Evolutionary conservation across 345 rosid species (phyloP), one percentile per base, ranked within the genome.

Genomic region (Camelina sativa): DNA sequence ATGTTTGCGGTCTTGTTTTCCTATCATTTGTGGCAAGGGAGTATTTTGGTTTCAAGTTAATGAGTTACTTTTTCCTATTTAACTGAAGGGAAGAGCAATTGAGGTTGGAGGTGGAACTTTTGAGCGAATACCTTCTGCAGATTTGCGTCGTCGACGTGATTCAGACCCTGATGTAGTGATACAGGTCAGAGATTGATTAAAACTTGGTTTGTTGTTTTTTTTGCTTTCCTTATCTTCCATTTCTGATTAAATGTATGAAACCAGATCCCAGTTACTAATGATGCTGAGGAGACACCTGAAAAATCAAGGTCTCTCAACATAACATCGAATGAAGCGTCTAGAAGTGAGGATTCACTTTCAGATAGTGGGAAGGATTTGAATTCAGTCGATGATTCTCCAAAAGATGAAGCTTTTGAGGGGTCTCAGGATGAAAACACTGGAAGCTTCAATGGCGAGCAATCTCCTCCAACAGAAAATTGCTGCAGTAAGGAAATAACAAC

Each of bases 151-250:
- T 74, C 80, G 81, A 6, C 81, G 82, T 43, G 61, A 46, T 44
- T 71, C 55, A 54, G 91, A 85, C 77, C 80, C 95, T 51, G 91
- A 85, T 71, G 95, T 84, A 67, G 85, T 91, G 41, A 89, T 91
- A 81, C 71, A 87, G 87, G 97, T 91, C 22, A 62, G 69, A 48
- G 61, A 44, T 52, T 62, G 34, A 37, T 65, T 62, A 71, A 25
- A 37, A 38, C 28, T 48, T 65, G 38, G 19, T 35, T 69, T 50
- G 50, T 69, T 40, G 4, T 61, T 54, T 69, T 28, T 4, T 68
- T 51, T 67, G 43, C 46, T 58, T 22, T 20, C 13, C 60, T 43
- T 54, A 69, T 20, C 48, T 40, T 65, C 41, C 44, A 35, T 77
- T 71, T 25, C 25, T 82, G 51, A 74, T 69, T 75, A n/a, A 52